Conservation (phyloP, 441 rosid genomes). For the Lepidium campestre region DNA sequence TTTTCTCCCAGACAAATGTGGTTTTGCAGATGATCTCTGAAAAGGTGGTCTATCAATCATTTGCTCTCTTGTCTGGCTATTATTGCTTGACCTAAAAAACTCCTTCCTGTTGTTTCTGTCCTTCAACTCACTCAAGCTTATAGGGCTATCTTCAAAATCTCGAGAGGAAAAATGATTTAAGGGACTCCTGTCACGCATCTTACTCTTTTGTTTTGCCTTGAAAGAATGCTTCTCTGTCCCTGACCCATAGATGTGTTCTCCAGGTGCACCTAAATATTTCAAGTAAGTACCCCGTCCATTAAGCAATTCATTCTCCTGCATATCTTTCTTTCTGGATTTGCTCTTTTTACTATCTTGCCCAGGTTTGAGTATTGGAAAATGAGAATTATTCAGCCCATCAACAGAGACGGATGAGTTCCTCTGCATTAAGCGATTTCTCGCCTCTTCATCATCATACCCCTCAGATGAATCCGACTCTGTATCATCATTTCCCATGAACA, state of each 20-base stretch:
- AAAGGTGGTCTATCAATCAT: constrained; percentile 36
- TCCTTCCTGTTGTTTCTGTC: constrained; percentile 40
- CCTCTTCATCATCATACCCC: constrained; percentile 47
- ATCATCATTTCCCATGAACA: constrained; percentile 49
- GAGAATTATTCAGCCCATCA: constrained; percentile 41
- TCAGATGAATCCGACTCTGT: constrained; percentile 89
- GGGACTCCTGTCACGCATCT: constrained; percentile 52
- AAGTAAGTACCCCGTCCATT: constrained; percentile 38
- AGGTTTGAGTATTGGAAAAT: constrained; percentile 43
- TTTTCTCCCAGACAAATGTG: constrained; percentile 48
- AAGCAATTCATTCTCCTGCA: constrained; percentile 36
- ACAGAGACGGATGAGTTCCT: constrained; percentile 45
- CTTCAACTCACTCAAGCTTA: constrained; percentile 32
- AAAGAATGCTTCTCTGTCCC: constrained; percentile 38
- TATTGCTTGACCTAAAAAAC: constrained; percentile 36
- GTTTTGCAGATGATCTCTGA: constrained; percentile 41
- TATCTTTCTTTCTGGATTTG: constrained; percentile 41
- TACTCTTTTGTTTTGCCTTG: constrained; percentile 72
- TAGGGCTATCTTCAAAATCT: constrained; percentile 36
- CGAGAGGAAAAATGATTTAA: constrained; percentile 38
- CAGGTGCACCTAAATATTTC: constrained; percentile 30
- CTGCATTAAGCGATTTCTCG: constrained; percentile 41
- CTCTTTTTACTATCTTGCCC: constrained; percentile 40
- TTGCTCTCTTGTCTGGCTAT: constrained; percentile 46
- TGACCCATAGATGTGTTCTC: constrained; percentile 37